Evolutionary conservation across 2,329 filamentous ascomycete genomes (phyloP).

Genomic region (Rhexocercosporidium sp.): DNA sequence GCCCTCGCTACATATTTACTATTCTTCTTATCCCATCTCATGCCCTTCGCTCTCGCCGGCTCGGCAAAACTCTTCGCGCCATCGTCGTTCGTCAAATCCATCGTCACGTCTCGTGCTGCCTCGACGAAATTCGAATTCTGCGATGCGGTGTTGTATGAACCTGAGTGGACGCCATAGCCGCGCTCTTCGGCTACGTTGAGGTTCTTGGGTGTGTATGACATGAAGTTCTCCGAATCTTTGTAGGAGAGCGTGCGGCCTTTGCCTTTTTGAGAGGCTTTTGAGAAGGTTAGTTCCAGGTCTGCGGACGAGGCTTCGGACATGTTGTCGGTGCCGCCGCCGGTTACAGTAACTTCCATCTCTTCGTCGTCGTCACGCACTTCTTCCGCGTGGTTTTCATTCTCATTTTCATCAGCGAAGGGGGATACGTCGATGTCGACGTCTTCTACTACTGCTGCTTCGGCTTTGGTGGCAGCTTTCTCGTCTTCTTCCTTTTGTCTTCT

Average conservation of each 20-base stretch:
- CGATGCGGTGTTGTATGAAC: conserved; percentile 58
- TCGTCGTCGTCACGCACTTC: conserved; percentile 45
- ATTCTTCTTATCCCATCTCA: conserved; percentile 97
- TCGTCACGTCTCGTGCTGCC: conserved; percentile 83
- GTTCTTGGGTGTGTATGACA: conserved; percentile 89
- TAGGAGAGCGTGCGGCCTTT: conserved; percentile 67
- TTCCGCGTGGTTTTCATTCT: conserved; percentile 39
- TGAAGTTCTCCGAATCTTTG: conserved; percentile 90
- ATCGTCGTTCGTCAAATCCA: conserved; percentile 94
- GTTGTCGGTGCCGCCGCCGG: conserved; percentile 46
- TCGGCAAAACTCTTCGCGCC: conserved; percentile 78
- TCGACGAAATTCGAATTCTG: conserved; percentile 78
- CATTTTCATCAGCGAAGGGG: conserved; percentile 14
- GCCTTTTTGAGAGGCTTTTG: conserved; percentile 58
- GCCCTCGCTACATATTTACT: conserved; percentile 92
- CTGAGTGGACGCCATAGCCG: conserved; percentile 90
- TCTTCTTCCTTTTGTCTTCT: conserved; percentile 50
- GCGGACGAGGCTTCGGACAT: conserved; percentile 64
- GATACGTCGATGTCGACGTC: conserved; percentile 27
- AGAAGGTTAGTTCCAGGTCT: conserved; percentile 74
- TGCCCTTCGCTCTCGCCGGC: conserved; percentile 70
- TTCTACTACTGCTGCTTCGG: conserved; percentile 42
- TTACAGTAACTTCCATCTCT: conserved; percentile 43
- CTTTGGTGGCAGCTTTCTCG: conserved; percentile 45
- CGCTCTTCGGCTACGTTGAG: conserved; percentile 86